Evolutionary conservation across 2,329 filamentous ascomycete species (phyloP).

Genomic region (Epichloe baconii): DNA sequence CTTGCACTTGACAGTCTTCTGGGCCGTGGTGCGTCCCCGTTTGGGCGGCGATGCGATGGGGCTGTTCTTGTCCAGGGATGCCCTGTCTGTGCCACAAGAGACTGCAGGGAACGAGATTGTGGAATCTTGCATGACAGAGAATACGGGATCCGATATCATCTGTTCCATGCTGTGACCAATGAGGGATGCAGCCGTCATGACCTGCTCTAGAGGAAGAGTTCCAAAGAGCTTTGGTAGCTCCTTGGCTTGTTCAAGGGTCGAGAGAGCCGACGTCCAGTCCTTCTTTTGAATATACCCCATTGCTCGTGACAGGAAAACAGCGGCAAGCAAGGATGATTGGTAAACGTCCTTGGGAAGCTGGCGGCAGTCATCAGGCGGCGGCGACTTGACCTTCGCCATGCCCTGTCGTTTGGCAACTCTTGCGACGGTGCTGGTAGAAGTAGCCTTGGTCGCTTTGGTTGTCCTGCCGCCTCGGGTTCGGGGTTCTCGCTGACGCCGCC

Average conservation of each 20-base stretch:
- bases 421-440: constrained; percentile 5
- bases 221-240: constrained; percentile 28
- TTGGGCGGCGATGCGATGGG: constrained; percentile 24
- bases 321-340: constrained; percentile 23
- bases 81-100: constrained; percentile 28
- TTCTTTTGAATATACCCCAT: constrained; percentile 33
- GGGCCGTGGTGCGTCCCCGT: constrained; percentile 14
- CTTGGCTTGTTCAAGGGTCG: constrained; percentile 37
- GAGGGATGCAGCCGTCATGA: constrained; percentile 54
- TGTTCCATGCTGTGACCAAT: constrained; percentile 56
- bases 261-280: constrained; percentile 45
- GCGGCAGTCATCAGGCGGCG: constrained; percentile 8
- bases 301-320: constrained; percentile 25
- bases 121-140: constrained; percentile 83
- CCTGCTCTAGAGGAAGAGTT: constrained; percentile 34
- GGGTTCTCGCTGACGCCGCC: constrained; percentile 7
- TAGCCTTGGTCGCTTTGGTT: constrained; percentile 5
- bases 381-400: constrained; percentile 9
- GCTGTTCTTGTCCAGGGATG: constrained; percentile 22
- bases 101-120: constrained; percentile 77
- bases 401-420: constrained; percentile 9
- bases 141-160: constrained; percentile 69
- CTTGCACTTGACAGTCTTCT: constrained; percentile 18
- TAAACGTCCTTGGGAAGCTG: constrained; percentile 20
- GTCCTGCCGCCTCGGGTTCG: neutral